Conservation (phyloP, 2,329 filamentous ascomycete genomes). For the Trichoderma oligosporum region DNA sequence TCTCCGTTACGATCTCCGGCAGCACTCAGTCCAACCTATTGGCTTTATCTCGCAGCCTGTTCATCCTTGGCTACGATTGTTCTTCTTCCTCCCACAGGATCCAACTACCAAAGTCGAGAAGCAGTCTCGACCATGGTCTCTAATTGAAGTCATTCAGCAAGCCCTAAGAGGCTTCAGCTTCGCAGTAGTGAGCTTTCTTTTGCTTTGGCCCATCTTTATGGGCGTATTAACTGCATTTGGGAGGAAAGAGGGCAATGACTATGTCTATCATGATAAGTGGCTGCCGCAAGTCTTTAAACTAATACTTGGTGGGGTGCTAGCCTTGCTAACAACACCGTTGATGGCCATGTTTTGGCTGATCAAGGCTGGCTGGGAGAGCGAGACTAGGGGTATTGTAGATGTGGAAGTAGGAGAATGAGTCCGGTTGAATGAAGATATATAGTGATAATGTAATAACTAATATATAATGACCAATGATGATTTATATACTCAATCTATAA, state of each 20-base stretch:
- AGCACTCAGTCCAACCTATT: not conserved
- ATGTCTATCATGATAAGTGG: constrained; percentile 6
- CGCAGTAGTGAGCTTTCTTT: not conserved
- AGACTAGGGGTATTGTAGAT: not conserved
- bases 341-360: constrained; percentile 15
- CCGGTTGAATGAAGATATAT: not conserved
- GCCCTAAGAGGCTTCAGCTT: not conserved
- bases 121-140: not conserved
- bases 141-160: not conserved
- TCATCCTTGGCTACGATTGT: not conserved
- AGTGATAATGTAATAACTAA: not conserved
- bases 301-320: constrained; percentile 1
- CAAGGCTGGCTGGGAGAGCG: constrained; percentile 6
- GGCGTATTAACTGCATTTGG: constrained; percentile 4
- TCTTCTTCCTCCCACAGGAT: constrained; percentile 1
- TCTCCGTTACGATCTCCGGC: constrained; percentile 6
- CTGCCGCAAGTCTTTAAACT: constrained; percentile 4
- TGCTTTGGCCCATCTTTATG: constrained; percentile 10
- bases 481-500: no score
- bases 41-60: not conserved
- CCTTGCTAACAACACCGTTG: not conserved
- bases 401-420: not conserved
- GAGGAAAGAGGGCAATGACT: not conserved
- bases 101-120: not conserved
- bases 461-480: not conserved